phyloP scores from a whole-genome alignment of 139 green algal genomes.

The Limnomonas spitsbergensis region DNA sequence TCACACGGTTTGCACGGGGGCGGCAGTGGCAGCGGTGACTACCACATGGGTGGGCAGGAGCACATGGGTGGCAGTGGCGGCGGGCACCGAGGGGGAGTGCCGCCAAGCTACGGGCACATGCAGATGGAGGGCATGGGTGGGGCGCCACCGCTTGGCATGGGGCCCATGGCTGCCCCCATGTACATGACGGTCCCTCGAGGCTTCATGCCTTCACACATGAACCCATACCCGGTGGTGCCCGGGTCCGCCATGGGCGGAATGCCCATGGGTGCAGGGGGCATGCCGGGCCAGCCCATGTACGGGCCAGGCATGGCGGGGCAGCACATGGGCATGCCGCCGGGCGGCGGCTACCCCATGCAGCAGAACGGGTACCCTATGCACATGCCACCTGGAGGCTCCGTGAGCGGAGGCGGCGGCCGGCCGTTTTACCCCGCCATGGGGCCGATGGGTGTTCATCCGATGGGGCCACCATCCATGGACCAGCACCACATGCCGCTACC shows the following conservation, averaged over 20 bases:
- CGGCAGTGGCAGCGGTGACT: background rate
- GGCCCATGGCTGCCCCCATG: background rate
- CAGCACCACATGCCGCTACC: too few relatives aligned
- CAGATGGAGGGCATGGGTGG: background rate
- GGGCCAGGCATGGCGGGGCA: background rate
- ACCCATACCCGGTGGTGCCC: too few relatives aligned
- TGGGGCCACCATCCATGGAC: too few relatives aligned
- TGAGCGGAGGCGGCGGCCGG: too few relatives aligned
- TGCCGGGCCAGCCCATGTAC: background rate
- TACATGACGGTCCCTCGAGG: background rate
- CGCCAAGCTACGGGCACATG: too few relatives aligned
- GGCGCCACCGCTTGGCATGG: background rate
- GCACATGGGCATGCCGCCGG: background rate
- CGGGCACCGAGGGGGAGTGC: too few relatives aligned
- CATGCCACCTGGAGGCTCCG: background rate
- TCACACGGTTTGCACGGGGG: background rate
- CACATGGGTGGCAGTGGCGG: background rate
- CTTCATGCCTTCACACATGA: background rate
- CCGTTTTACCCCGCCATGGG: too few relatives aligned
- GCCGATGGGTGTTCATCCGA: too few relatives aligned
- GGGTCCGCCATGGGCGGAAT: background rate
- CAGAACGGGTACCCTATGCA: background rate
- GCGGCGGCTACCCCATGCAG: background rate
- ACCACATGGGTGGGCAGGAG: background rate
- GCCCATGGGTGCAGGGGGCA: background rate